Conservation (phyloP, 768 basidiomycete genomes). For the Leccinum uliginosum region DNA sequence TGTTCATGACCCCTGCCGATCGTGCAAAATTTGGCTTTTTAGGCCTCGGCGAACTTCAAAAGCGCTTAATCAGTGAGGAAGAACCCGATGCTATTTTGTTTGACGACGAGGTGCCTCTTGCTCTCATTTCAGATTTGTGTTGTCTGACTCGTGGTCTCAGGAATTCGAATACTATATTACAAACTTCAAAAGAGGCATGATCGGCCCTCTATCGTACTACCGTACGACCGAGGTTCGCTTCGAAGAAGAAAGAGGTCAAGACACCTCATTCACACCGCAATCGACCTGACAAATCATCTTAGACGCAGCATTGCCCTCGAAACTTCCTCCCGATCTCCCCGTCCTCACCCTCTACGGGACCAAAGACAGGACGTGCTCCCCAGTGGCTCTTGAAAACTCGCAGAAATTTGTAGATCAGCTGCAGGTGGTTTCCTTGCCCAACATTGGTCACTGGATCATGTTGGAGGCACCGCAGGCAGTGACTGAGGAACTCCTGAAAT, state of each 20-base stretch:
- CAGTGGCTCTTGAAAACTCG: slow-evolving; percentile 38
- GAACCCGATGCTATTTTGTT: slow-evolving; percentile 14
- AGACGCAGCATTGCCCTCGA: slow-evolving; percentile 43
- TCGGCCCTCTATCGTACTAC: slow-evolving; percentile 76
- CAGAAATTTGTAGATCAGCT: slow-evolving; percentile 48
- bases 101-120: slow-evolving; percentile 12
- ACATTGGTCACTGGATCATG: slow-evolving; percentile 67
- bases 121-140: background rate
- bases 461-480: slow-evolving; percentile 55
- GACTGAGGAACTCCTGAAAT: slow-evolving; percentile 42
- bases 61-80: slow-evolving; percentile 1
- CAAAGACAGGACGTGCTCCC: slow-evolving; percentile 45
- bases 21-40: background rate
- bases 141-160: slow-evolving; percentile 31
- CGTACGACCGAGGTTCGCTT: slow-evolving; percentile 56
- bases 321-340: slow-evolving; percentile 46
- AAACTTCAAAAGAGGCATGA: slow-evolving; percentile 48
- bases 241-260: slow-evolving; percentile 56
- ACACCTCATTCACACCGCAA: background rate
- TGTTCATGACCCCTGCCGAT: slow-evolving; percentile 4
- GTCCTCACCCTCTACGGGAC: slow-evolving; percentile 62
- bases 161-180: slow-evolving; percentile 52
- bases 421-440: slow-evolving; percentile 50
- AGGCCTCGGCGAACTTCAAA: slow-evolving; percentile 8
- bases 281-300: background rate